phyloP scores from a whole-genome alignment of 441 rosid genomes.

The Macaranga tanarius region DNA sequence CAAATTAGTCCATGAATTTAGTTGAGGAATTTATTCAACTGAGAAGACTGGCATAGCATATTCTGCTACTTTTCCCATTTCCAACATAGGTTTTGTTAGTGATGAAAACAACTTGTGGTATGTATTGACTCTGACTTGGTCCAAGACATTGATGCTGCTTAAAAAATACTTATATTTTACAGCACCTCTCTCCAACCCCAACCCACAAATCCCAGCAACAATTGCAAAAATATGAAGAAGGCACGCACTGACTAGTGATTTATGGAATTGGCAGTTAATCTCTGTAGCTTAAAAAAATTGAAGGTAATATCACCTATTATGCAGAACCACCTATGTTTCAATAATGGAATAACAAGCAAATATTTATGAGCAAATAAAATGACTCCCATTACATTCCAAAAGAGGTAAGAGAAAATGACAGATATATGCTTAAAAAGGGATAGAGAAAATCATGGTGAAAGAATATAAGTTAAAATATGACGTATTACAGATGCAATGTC shows the following conservation, averaged over 20 bases:
- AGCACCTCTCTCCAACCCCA: not conserved
- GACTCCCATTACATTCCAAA: no score
- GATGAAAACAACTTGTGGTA: not conserved
- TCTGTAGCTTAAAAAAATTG: not conserved
- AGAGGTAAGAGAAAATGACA: not conserved
- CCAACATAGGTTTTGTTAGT: not conserved
- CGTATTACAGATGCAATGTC: not conserved
- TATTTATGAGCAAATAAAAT: not conserved
- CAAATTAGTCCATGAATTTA: not conserved
- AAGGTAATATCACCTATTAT: not conserved
- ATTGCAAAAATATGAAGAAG: not conserved
- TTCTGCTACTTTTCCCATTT: not conserved
- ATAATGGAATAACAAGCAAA: not conserved
- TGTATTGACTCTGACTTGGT: not conserved
- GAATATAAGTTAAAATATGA: not conserved
- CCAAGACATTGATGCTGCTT: constrained; percentile 4
- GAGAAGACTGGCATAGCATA: not conserved
- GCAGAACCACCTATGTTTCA: not conserved
- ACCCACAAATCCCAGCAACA: not conserved
- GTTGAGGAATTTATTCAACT: no score
- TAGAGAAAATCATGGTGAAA: constrained; percentile 1
- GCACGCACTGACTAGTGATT: no score
- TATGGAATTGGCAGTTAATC: not conserved
- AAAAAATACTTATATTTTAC: not conserved
- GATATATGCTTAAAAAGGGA: not conserved